Conservation (phyloP, 2,329 filamentous ascomycete species). For the Macrophomina tecta region DNA sequence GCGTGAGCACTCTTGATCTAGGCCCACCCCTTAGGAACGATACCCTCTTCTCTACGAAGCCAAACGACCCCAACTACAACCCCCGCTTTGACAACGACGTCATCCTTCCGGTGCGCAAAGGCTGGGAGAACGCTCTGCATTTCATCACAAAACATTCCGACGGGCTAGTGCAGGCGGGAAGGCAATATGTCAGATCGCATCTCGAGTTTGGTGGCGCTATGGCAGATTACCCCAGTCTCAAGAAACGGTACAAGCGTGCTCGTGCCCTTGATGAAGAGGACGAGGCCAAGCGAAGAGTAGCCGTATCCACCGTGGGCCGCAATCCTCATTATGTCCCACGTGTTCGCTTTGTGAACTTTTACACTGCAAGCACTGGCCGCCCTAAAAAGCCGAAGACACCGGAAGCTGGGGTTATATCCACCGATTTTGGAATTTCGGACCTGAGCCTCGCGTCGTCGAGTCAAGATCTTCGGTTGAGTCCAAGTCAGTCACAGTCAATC, state of each 20-base stretch:
- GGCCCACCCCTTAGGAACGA: slow-evolving; percentile 39
- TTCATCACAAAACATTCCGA: slow-evolving; percentile 85
- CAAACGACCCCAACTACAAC: slow-evolving; percentile 71
- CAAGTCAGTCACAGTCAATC: neutral
- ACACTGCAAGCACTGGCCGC: slow-evolving; percentile 80
- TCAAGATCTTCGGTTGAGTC: neutral
- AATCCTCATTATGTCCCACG: slow-evolving; percentile 49
- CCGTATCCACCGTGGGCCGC: slow-evolving; percentile 35
- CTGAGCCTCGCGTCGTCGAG: slow-evolving; percentile 18
- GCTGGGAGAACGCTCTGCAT: slow-evolving; percentile 70
- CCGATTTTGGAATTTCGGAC: slow-evolving; percentile 11
- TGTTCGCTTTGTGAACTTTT: slow-evolving; percentile 87
- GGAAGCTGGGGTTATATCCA: neutral
- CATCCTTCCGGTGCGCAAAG: slow-evolving; percentile 70
- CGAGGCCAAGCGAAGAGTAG: slow-evolving; percentile 43
- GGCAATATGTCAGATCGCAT: slow-evolving; percentile 77
- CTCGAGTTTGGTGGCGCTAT: slow-evolving; percentile 83
- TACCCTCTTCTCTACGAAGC: slow-evolving; percentile 46
- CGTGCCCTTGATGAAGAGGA: slow-evolving; percentile 75
- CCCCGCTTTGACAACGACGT: slow-evolving; percentile 78
- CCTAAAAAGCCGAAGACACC: slow-evolving; percentile 60
- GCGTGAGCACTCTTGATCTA: slow-evolving; percentile 18
- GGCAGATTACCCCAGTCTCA: slow-evolving; percentile 75
- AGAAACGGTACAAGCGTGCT: slow-evolving; percentile 71
- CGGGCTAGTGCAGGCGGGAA: slow-evolving; percentile 71